Percentiles rank a stretch among this genome's conserved stretches.
phyloP scores from a whole-genome alignment of 2,329 filamentous ascomycete species.

The Aspergillus bombycis region DNA sequence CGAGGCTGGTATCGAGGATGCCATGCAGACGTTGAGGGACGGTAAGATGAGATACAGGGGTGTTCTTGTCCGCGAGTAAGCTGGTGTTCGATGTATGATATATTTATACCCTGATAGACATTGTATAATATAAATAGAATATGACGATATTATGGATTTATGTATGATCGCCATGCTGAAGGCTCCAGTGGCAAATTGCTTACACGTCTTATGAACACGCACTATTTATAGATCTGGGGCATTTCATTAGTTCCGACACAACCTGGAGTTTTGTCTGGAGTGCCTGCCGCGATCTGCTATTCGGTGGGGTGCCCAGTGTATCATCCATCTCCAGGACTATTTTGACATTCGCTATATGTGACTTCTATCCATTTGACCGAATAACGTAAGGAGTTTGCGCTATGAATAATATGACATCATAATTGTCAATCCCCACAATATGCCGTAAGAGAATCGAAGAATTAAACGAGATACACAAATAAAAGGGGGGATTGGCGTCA shows the following conservation, averaged over 20 bases:
- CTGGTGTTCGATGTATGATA: not conserved
- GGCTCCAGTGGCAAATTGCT: too few species aligned
- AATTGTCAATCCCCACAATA: not conserved
- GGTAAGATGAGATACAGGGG: slow-evolving; percentile 53
- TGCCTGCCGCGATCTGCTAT: not conserved
- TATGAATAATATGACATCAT: not conserved
- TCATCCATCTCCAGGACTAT: not conserved
- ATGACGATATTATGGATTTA: not conserved
- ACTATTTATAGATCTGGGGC: too few species aligned
- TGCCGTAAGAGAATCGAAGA: not conserved
- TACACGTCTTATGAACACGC: too few species aligned
- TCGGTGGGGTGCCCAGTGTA: not conserved
- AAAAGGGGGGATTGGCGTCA: too few species aligned
- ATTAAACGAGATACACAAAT: not conserved
- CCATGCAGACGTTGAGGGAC: slow-evolving; percentile 49
- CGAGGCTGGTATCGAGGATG: slow-evolving; percentile 50
- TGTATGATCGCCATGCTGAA: too few species aligned
- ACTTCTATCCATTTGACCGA: not conserved
- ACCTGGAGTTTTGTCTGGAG: not conserved
- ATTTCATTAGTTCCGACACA: not conserved
- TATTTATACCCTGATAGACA: not conserved
- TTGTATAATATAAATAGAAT: not conserved
- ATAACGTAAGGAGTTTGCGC: not conserved
- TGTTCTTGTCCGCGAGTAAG: slow-evolving; percentile 40
- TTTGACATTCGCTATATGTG: not conserved